Evolutionary conservation across 306 rosid species (phyloP), one percentile per base, ranked within the genome.

Genomic region (Lotus japonicus): DNA sequence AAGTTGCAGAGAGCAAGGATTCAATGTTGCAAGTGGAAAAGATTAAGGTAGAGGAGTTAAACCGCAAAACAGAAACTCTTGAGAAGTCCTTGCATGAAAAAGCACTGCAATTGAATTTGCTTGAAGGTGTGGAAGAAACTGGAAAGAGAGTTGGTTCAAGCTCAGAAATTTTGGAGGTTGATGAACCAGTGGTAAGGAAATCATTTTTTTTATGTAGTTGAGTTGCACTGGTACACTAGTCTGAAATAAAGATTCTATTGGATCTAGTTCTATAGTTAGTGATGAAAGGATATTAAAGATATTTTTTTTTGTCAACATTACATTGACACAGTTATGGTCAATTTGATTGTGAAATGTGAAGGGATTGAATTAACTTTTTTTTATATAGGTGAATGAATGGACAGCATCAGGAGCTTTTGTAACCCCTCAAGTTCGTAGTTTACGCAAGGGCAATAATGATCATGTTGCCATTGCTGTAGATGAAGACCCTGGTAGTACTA

Each of bases 401-500:
- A 82, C 77, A 5, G 69, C 76, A 26, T 65, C 86, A 42, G 92
- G 92, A 26, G 64, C 90, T 46, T 85, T 91, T 57, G 58, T 79
- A 54, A 70, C 96, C 23, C 85, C 99, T 62, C 99, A 86, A 87
- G 99, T 94, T 43, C 99, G 96, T 60, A 90, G 99, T 87, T 80
- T 90, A 71, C 99, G 97, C 69, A 94, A 94, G 78, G 96, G 87
- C 73, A 94, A 84, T 71, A 88, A 31, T 38, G 97, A 94, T 50
- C 95, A 94, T 82, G 82, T 94, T 74, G 90, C 99, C 71, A 84
- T 94, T 80, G 96, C 99, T 39, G 84, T 94, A 70, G 99, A 90
- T 82, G 72, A 42, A 87, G 92, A 88, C 79, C 88, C 88, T 79
- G 88, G 64, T 55, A 87, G 81, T 77, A 77, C 81, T 52, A 74